Conservation (phyloP, 257 asterid species). For the Plantago ovata region DNA sequence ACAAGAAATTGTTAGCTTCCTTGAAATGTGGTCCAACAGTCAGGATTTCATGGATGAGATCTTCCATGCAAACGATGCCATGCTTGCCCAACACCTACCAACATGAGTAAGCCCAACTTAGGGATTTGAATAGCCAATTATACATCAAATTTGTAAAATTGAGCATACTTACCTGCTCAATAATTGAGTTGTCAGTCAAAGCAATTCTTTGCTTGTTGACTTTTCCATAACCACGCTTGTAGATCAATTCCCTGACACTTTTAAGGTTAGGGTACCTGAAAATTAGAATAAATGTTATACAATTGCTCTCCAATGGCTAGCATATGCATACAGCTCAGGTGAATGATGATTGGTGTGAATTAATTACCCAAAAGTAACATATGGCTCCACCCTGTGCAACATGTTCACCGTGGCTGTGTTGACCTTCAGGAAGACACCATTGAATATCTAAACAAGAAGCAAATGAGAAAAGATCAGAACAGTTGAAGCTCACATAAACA, state of each 20-base stretch:
- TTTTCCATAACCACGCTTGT: slow-evolving; percentile 75
- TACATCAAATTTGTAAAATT: too few species aligned
- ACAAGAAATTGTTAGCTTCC: slow-evolving; percentile 58
- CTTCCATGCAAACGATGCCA: slow-evolving; percentile 49
- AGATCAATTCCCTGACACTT: slow-evolving; percentile 59
- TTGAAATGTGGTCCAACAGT: slow-evolving; percentile 56
- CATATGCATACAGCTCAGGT: neutral
- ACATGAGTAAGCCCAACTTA: neutral
- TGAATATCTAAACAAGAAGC: slow-evolving; percentile 45
- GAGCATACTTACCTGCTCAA: slow-evolving; percentile 48
- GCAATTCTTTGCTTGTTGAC: slow-evolving; percentile 69
- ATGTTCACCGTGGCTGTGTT: slow-evolving; percentile 72
- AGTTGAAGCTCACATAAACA: neutral
- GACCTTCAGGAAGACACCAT: slow-evolving; percentile 71
- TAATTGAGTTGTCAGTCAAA: slow-evolving; percentile 57
- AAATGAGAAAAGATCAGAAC: neutral
- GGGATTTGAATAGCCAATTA: neutral
- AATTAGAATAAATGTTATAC: neutral
- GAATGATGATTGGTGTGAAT: neutral
- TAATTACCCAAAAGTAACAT: slow-evolving; percentile 38
- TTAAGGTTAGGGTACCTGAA: slow-evolving; percentile 65
- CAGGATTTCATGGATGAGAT: slow-evolving; percentile 50
- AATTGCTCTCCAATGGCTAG: neutral
- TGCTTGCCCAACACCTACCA: slow-evolving; percentile 41
- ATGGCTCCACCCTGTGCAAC: slow-evolving; percentile 74